Conservation (phyloP, 179 eudicot genomes). For the Pouteria campechiana region DNA sequence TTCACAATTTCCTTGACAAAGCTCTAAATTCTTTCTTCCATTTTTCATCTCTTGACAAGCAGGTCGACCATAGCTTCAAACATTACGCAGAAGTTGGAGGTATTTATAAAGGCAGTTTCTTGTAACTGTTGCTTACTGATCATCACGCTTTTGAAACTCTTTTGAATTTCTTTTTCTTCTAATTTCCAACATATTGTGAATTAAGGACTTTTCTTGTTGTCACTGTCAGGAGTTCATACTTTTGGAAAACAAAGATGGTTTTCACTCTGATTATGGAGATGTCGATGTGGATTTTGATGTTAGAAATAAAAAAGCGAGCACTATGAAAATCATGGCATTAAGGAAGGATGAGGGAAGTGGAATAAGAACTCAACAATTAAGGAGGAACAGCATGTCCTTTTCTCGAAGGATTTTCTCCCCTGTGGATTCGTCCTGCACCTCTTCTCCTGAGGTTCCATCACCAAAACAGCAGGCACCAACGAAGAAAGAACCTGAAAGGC, state of each 20-base stretch:
- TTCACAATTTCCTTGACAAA: too few relatives aligned
- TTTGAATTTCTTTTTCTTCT: too few relatives aligned
- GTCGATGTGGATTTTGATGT: background rate
- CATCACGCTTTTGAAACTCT: too few relatives aligned
- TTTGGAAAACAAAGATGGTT: constrained; percentile 16
- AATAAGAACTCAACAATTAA: background rate
- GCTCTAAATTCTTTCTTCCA: too few relatives aligned
- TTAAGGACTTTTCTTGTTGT: too few relatives aligned
- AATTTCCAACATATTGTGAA: too few relatives aligned
- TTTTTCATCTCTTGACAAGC: constrained; percentile 5
- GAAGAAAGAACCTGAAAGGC: constrained; percentile 6
- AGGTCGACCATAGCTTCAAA: constrained; percentile 13
- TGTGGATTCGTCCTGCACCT: constrained; percentile 10
- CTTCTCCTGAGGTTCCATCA: constrained; percentile 15
- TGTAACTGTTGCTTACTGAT: too few relatives aligned
- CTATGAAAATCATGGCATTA: constrained; percentile 6
- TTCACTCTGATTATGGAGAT: constrained; percentile 5
- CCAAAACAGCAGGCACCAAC: constrained; percentile 10
- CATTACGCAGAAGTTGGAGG: constrained; percentile 14
- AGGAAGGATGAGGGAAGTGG: constrained; percentile 12
- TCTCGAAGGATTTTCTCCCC: constrained; percentile 20
- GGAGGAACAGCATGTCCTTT: constrained; percentile 1
- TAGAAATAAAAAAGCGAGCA: constrained; percentile 4
- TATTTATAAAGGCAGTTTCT: too few relatives aligned
- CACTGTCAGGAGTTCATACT: constrained; percentile 17